These are phyloP conservation scores for Chaetomiaceae sp. DNA, from an alignment of 2,329 filamentous ascomycete species.

Conservation along the genomic window DNA sequence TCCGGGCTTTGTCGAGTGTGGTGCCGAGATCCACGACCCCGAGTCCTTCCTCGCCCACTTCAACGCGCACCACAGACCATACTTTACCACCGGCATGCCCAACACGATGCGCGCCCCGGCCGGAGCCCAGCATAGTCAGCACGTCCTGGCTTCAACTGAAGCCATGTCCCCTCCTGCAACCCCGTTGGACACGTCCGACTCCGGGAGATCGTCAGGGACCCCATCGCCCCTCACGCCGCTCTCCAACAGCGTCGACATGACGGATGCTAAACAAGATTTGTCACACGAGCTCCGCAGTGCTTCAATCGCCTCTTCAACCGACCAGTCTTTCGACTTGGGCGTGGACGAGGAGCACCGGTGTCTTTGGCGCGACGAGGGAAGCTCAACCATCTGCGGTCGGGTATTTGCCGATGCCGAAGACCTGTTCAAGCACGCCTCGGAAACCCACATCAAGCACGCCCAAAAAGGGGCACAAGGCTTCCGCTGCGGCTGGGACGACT, in stretches of 20 bases:
- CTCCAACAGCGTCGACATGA: conserved; percentile 22
- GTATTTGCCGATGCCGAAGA: conserved; percentile 43
- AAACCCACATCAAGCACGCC: conserved; percentile 44
- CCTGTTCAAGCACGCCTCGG: conserved; percentile 53
- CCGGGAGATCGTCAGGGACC: conserved; percentile 21
- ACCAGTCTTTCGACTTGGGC: conserved; percentile 9
- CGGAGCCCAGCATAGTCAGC: background rate
- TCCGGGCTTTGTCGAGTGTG: conserved; percentile 23
- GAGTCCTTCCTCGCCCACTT: conserved; percentile 27
- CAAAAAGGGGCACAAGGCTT: conserved; percentile 45
- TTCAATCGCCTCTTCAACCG: conserved; percentile 18
- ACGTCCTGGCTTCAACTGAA: conserved; percentile 16
- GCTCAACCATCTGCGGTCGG: conserved; percentile 26
- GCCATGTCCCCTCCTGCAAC: conserved; percentile 23
- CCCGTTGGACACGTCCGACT: conserved; percentile 25
- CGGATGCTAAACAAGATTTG: conserved; percentile 15
- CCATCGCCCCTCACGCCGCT: conserved; percentile 27
- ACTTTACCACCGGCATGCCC: conserved; percentile 16
- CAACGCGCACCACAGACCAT: conserved; percentile 25
- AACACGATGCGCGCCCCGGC: background rate
- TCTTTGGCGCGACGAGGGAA: conserved; percentile 29
- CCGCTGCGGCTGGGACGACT: conserved; percentile 54
- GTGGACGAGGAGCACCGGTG: conserved; percentile 27
- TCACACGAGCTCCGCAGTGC: conserved; percentile 16
- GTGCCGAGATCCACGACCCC: conserved; percentile 24